Percentiles rank a stretch among this genome's conserved stretches.
Conservation (phyloP, 73 alveolate species). For the Effrenium voratum region DNA sequence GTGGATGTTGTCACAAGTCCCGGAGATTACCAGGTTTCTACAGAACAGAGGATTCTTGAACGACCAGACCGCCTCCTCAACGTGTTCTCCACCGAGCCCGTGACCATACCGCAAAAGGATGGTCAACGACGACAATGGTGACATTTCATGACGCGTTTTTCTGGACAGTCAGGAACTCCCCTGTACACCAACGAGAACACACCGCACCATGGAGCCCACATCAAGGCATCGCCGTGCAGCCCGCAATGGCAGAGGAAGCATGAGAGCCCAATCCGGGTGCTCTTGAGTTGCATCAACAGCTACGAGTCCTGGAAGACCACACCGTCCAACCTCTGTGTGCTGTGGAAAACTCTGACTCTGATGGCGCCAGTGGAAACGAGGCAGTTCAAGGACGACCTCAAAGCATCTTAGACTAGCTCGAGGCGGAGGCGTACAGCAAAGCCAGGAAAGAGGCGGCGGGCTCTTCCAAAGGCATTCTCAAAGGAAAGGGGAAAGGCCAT, state of each 20-base stretch:
- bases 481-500: not conserved
- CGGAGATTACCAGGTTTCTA: not conserved
- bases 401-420: not conserved
- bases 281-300: not conserved
- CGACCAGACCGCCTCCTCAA: not conserved
- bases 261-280: not conserved
- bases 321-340: not conserved
- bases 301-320: not conserved
- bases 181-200: not conserved
- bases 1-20: not conserved
- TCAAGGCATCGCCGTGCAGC: not conserved
- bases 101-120: not conserved
- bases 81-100: not conserved
- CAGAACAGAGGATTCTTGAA: not conserved
- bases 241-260: not conserved
- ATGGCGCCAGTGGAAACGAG: not conserved
- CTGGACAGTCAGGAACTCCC: not conserved
- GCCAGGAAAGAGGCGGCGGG: not conserved
- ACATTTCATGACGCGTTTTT: not conserved
- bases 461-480: not conserved
- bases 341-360: not conserved
- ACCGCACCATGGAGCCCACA: not conserved
- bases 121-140: not conserved
- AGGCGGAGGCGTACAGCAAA: not conserved
- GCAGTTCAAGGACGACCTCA: not conserved